Evolutionary conservation across 305 asterid genomes (phyloP), one percentile per base, ranked within the genome.

Genomic region (Fraxinus platypoda): DNA sequence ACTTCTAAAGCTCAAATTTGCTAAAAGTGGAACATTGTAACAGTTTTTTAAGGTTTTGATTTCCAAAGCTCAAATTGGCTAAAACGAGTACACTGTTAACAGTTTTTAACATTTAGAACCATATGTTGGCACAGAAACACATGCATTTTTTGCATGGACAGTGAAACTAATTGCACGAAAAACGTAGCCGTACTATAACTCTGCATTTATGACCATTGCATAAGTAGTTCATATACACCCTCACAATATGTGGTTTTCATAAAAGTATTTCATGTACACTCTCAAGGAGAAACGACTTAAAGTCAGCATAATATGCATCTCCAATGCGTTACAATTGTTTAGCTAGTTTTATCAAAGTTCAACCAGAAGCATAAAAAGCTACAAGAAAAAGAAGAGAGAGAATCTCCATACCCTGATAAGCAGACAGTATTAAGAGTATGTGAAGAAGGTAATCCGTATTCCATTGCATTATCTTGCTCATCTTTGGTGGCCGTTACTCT

Each of bases 381-480:
- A 28, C 74, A 34, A 21, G 52, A 33, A 25, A 26, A 19, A 35
- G 81, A 49, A 31, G 37, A 80, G 74, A 52, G 78, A 80, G 49
- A 82, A 35, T 64, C 35, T 30, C 26, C 75, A 15, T 92, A 96
- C 99, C 98, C 99, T 6, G 99, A 90, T 70, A 94, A 89, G 91
- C 99, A 96, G 75, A 94, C 89, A 66, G 99, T 96, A 85, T 96
- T 96, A 78, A 94, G 98, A 78, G 98, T 96, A 88, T 96, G 98
- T 0, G 99, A 96, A 73, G 99, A 96, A 83, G 99, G 98, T 25
- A 96, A 86, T 82, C 99, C 98, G 74, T 94, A 94, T 92, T 94
- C 98, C 93, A 94, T 84, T 25, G 98, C 98, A 87, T 96, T 94
- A 54, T 93, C 98, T 85, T 90, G 90, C 90, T 96, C 98, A 72